Percentiles rank a stretch among this genome's conserved stretches.
phyloP scores from a whole-genome alignment of 352 stramenopile genomes.

The Ophiocytium majus region DNA sequence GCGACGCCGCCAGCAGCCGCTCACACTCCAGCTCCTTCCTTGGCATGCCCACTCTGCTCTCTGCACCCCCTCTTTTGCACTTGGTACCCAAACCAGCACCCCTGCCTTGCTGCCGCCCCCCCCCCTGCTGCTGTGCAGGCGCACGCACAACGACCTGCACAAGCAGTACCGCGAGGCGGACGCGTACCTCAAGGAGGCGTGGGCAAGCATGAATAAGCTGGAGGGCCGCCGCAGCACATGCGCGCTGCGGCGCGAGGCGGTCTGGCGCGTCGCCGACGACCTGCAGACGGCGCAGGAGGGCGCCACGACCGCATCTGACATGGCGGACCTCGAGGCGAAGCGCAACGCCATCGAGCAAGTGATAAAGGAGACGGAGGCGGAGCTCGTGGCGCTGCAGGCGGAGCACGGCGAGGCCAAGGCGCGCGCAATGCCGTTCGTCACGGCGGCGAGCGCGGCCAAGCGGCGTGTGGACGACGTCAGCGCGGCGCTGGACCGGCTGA shows the following conservation, averaged over 20 bases:
- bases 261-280: not conserved
- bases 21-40: not conserved
- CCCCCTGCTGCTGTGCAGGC: not conserved
- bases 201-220: not conserved
- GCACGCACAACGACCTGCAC: not conserved
- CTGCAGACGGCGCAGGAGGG: not conserved
- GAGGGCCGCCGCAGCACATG: not conserved
- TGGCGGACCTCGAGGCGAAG: not conserved
- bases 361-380: not conserved
- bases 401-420: not conserved
- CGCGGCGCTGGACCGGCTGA: not conserved
- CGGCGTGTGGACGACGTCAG: constrained; percentile 19
- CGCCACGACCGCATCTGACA: not conserved
- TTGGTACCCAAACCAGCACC: too few relatives aligned
- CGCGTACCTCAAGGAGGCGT: not conserved
- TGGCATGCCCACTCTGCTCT: not conserved
- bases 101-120: not conserved
- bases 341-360: not conserved
- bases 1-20: too few relatives aligned
- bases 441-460: too few relatives aligned
- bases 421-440: too few relatives aligned
- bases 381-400: not conserved
- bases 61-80: not conserved
- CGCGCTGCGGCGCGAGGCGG: not conserved
- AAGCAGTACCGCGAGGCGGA: not conserved